These are phyloP conservation scores for Arthrobotrys sphaeroides DNA, from an alignment of 2,329 filamentous ascomycete species.

Conservation along the genomic window DNA sequence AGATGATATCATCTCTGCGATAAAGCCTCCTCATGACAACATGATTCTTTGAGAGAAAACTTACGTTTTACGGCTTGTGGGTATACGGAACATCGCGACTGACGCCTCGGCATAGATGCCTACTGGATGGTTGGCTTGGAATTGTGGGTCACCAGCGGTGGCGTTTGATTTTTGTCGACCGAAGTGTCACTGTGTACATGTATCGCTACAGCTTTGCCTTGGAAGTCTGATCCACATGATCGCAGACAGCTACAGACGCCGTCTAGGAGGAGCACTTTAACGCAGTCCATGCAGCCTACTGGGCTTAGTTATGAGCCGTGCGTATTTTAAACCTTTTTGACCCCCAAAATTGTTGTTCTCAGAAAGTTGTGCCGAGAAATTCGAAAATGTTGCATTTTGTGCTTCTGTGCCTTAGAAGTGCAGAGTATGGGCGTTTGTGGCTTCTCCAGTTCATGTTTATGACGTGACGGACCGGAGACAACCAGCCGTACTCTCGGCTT, in stretches of 20 bases:
- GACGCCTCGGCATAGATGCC: neutral
- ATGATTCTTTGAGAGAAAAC: too few relatives aligned
- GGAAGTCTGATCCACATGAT: too few relatives aligned
- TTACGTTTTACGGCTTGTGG: neutral
- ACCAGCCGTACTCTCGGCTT: too few relatives aligned
- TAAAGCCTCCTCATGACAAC: too few relatives aligned
- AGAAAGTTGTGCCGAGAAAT: neutral
- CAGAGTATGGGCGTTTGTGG: conserved; percentile 21
- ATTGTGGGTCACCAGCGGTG: neutral
- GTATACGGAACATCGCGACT: neutral
- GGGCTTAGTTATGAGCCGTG: neutral
- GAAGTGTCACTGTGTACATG: neutral
- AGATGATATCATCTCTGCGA: too few relatives aligned
- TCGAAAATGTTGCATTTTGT: neutral
- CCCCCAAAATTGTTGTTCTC: neutral
- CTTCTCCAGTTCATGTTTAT: neutral
- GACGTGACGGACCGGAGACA: neutral
- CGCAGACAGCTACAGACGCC: neutral
- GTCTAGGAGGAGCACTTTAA: neutral
- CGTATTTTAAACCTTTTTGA: neutral
- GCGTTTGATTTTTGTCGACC: conserved; percentile 13
- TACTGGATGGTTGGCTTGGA: conserved; percentile 2
- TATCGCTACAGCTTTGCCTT: neutral
- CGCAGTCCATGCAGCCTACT: neutral
- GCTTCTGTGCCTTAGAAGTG: conserved; percentile 15